These are phyloP conservation scores for Nicotiana tabacum DNA, from an alignment of 257 asterid species.

Conservation along the genomic window DNA sequence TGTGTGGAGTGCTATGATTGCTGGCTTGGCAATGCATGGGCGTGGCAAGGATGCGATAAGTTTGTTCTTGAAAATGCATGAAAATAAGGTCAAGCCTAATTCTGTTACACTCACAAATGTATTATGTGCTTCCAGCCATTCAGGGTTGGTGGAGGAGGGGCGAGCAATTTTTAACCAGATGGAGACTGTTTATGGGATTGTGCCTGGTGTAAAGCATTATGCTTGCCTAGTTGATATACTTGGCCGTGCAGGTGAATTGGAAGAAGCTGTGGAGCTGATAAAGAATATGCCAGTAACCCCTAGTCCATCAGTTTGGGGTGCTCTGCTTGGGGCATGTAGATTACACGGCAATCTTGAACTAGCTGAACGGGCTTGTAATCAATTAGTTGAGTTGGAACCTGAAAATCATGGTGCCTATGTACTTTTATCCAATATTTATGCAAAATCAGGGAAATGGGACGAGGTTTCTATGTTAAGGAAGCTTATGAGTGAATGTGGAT, in stretches of 20 bases:
- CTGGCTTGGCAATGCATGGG: constrained; percentile 79
- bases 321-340: constrained; percentile 70
- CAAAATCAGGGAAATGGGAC: constrained; percentile 59
- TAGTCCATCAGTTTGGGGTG: constrained; percentile 65
- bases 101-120: constrained; percentile 61
- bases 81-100: constrained; percentile 55
- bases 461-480: constrained; percentile 55
- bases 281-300: constrained; percentile 53
- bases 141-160: constrained; percentile 71
- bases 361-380: constrained; percentile 50
- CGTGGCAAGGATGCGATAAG: constrained; percentile 54
- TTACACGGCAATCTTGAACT: constrained; percentile 50
- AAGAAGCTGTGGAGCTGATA: constrained; percentile 50
- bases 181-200: constrained; percentile 41
- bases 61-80: constrained; percentile 55
- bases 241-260: constrained; percentile 72
- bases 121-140: constrained; percentile 75
- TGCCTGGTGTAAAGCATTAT: constrained; percentile 56
- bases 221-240: constrained; percentile 80
- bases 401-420: constrained; percentile 64
- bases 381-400: constrained; percentile 63
- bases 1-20: constrained; percentile 86
- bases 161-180: constrained; percentile 41
- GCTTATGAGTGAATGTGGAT: constrained; percentile 53
- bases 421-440: constrained; percentile 58